Base-by-base conservation (phyloP, 2,329 filamentous ascomycete genomes). In the Biscogniauxia sp. region DNA sequence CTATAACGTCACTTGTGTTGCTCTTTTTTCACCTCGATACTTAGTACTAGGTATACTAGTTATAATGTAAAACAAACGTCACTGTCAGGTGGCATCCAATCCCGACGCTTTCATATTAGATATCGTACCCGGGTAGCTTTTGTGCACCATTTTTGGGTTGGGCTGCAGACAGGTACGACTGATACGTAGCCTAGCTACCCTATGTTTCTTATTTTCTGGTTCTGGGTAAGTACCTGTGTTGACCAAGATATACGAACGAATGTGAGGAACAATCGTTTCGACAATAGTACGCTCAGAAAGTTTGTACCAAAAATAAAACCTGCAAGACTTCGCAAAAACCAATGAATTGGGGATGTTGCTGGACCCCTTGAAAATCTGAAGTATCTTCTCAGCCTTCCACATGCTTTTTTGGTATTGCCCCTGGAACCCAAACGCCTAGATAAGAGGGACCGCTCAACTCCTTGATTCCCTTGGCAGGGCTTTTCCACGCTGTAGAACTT, bases 401-500 rank as follows among this genome's bases (percentile, higher is more conserved):
- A 52, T 52, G 51, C 51, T 52, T 52, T 52, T 45, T 45, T 45
- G 51, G 51, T 52, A 52, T 52, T 52, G 19, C 51, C 51, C 51
- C 19, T 26, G 19, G 7, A 26, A 52, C 23, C 51, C 7, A 26
- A 52, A 52, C 51, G 51, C 51, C 51, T 26, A 52, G 20, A 45
- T 45, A 45, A n/a, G 37, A 45, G 37, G 37, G 13, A 45, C 37
- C 37, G 1, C 37, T 45, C 17, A 45, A 45, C 37, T 45, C 37
- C 37, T 45, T 11, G 37, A 45, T 45, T 45, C 37, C 37, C 37
- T 45, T 45, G 37, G 37, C 37, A 45, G 17, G 37, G 37, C 37
- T 45, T 45, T 45, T 45, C 37, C 37, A 45, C 37, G 37, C 17
- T 45, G 37, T 45, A n/a, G 37, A 45, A 45, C 17, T 32, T 45